Conservation (phyloP, 2,329 filamentous ascomycete species). For the Drechslera avenae region DNA sequence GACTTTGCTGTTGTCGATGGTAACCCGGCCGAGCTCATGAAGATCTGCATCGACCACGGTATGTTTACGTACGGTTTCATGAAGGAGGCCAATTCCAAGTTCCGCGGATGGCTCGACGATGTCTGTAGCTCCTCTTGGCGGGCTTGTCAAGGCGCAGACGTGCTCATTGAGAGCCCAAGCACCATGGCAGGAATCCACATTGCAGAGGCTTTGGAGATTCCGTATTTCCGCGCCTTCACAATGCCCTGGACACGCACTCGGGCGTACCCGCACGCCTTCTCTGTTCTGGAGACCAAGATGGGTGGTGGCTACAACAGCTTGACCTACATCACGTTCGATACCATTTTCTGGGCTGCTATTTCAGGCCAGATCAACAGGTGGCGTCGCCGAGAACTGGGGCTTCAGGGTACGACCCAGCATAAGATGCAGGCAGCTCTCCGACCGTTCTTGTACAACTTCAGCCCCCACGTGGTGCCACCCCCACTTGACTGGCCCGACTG, state of each 20-base stretch:
- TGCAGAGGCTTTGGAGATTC: slow-evolving; percentile 87
- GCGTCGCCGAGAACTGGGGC: slow-evolving; percentile 78
- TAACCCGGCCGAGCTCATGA: slow-evolving; percentile 92
- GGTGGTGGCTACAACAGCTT: slow-evolving; percentile 94
- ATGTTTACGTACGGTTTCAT: slow-evolving; percentile 95
- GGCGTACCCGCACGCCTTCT: slow-evolving; percentile 95
- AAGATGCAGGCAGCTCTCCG: slow-evolving; percentile 96
- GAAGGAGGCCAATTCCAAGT: slow-evolving; percentile 73
- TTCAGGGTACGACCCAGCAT: slow-evolving; percentile 81
- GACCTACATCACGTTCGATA: slow-evolving; percentile 95
- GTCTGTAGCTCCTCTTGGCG: slow-evolving; percentile 80
- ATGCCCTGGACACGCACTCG: slow-evolving; percentile 99
- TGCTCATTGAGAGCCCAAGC: slow-evolving; percentile 93
- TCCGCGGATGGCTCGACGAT: slow-evolving; percentile 93
- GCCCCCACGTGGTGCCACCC: slow-evolving; percentile 88
- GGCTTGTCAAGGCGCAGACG: slow-evolving; percentile 83
- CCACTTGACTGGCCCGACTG: slow-evolving; percentile 96
- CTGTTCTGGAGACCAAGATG: slow-evolving; percentile 90
- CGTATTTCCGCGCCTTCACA: slow-evolving; percentile 95
- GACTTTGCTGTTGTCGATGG: slow-evolving; percentile 88
- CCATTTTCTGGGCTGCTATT: slow-evolving; percentile 94
- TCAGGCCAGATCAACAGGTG: slow-evolving; percentile 90
- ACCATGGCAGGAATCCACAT: slow-evolving; percentile 99
- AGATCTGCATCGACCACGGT: slow-evolving; percentile 92
- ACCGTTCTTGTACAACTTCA: slow-evolving; percentile 98